phyloP scores from a whole-genome alignment of 257 asterid genomes.

The Cordia subcordata region DNA sequence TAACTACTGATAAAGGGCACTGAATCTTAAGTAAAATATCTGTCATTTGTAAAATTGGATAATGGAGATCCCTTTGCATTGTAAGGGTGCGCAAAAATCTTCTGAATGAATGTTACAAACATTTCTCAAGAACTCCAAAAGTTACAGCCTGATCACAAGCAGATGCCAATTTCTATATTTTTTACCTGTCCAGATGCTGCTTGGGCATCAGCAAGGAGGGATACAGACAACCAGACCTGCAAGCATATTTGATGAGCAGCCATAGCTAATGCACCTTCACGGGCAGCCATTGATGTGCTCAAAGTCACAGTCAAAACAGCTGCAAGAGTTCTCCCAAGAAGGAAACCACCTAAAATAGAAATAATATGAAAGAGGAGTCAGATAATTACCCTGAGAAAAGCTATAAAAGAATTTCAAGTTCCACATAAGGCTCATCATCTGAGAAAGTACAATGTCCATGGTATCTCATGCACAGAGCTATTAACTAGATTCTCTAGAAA shows the following conservation, averaged over 20 bases:
- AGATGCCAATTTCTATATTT: background rate
- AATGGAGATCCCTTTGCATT: too few relatives aligned
- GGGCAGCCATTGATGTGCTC: conserved; percentile 49
- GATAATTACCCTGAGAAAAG: background rate
- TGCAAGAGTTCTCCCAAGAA: conserved; percentile 46
- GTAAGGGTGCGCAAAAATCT: too few relatives aligned
- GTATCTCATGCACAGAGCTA: too few relatives aligned
- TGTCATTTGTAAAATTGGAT: too few relatives aligned
- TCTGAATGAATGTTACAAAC: background rate
- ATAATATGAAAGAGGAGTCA: background rate
- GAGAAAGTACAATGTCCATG: too few relatives aligned
- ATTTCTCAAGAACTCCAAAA: background rate
- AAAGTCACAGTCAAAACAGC: conserved; percentile 39
- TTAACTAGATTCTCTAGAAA: too few relatives aligned
- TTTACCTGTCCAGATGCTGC: conserved; percentile 40
- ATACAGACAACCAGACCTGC: conserved; percentile 49
- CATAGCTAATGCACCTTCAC: conserved; percentile 42
- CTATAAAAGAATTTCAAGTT: background rate
- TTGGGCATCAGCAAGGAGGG: conserved; percentile 41
- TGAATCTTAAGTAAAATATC: too few relatives aligned
- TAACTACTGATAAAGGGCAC: too few relatives aligned
- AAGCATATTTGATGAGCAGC: conserved; percentile 52
- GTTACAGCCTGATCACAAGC: background rate
- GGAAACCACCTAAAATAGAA: conserved; percentile 37
- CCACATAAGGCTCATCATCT: too few relatives aligned